Percentiles rank a stretch among this genome's conserved stretches.
Conservation (phyloP, 75 land plant species). For the Pseudotsuga menziesii region DNA sequence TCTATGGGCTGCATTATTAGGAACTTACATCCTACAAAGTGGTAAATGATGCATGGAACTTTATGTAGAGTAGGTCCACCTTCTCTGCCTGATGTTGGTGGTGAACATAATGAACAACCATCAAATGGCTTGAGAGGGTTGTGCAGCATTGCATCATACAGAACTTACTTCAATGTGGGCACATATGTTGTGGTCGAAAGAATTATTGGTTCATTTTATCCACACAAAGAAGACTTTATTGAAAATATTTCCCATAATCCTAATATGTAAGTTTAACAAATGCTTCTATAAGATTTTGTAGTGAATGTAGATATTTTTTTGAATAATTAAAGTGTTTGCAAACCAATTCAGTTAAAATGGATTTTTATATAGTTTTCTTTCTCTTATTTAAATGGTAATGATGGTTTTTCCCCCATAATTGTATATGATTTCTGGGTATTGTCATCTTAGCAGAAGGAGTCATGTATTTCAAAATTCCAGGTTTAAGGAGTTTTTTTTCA, state of each 20-base stretch:
- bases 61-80: constrained; percentile 25
- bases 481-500: background rate
- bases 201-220: constrained; percentile 35
- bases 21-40: background rate
- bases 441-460: background rate
- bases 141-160: constrained; percentile 35
- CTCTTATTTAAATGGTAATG: background rate
- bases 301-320: background rate
- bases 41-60: constrained; percentile 1
- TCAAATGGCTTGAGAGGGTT: constrained; percentile 35
- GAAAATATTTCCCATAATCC: constrained; percentile 46
- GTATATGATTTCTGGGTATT: background rate
- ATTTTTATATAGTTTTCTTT: background rate
- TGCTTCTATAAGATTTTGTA: background rate
- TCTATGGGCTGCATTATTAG: background rate
- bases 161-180: constrained; percentile 57
- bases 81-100: constrained; percentile 32
- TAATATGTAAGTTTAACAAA: constrained; percentile 35
- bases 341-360: too few species aligned
- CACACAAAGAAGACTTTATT: constrained; percentile 41
- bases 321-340: too few species aligned
- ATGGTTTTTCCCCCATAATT: background rate
- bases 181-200: constrained; percentile 44
- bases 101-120: constrained; percentile 15
- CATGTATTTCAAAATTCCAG: background rate